phyloP scores from a whole-genome alignment of 2,329 filamentous ascomycete species.

The Didymella glomerata region DNA sequence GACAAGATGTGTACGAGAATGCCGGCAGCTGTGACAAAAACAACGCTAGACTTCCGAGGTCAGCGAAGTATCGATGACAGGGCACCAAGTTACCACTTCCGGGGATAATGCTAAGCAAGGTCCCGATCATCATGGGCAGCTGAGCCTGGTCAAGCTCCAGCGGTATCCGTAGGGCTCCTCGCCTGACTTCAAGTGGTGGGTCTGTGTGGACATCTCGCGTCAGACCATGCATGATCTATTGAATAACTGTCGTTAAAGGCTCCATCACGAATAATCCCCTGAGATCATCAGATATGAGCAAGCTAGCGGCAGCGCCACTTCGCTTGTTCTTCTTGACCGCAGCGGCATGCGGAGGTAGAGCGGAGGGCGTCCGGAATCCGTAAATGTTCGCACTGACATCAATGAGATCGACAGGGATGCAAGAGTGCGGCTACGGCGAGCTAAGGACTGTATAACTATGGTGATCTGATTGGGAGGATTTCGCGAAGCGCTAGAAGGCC shows the following conservation, averaged over 20 bases:
- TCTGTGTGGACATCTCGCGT: conserved; percentile 20
- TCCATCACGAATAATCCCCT: conserved; percentile 1
- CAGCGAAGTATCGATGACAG: conserved; percentile 16
- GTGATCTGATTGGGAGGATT: neutral
- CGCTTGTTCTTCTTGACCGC: conserved; percentile 1
- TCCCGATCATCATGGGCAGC: neutral
- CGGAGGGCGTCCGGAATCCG: neutral
- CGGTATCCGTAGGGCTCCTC: conserved; percentile 3
- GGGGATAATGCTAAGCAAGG: conserved; percentile 15
- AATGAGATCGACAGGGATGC: neutral
- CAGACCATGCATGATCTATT: conserved; percentile 30
- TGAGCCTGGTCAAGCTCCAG: conserved; percentile 11
- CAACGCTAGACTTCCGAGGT: conserved; percentile 18
- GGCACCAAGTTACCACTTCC: conserved; percentile 13
- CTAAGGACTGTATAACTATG: neutral
- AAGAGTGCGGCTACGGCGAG: neutral
- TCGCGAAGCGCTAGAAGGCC: conserved; percentile 5
- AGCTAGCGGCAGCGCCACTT: conserved; percentile 10
- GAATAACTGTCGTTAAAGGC: conserved; percentile 8
- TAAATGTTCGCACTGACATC: conserved; percentile 8
- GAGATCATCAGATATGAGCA: neutral
- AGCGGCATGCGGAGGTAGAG: conserved; percentile 1
- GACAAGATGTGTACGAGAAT: conserved; percentile 20
- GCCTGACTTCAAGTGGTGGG: conserved; percentile 10
- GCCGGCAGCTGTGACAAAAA: conserved; percentile 25